Evolutionary conservation across 441 rosid genomes (phyloP).

Genomic region (Croton laevigatus): DNA sequence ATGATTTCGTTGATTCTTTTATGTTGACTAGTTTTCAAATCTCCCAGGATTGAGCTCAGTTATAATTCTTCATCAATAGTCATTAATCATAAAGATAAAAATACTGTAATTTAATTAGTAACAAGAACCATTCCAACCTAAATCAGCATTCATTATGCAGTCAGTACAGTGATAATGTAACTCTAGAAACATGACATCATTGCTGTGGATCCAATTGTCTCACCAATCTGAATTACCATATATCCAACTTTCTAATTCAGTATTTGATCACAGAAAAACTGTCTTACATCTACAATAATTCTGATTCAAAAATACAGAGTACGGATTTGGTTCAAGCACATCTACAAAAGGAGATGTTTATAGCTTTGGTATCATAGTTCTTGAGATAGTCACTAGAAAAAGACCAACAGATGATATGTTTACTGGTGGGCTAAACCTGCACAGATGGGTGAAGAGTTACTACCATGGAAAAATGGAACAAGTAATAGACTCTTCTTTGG

Average conservation of each 20-base stretch:
- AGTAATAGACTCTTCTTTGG: slow-evolving; percentile 42
- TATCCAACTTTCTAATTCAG: background rate
- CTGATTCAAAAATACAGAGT: slow-evolving; percentile 20
- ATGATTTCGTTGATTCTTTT: background rate
- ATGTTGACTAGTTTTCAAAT: too few species aligned
- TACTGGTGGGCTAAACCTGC: slow-evolving; percentile 23
- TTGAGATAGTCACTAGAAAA: slow-evolving; percentile 29
- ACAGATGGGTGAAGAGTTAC: slow-evolving; percentile 34
- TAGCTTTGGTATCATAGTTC: slow-evolving; percentile 27
- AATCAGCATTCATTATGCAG: too few species aligned
- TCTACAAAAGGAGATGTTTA: slow-evolving; percentile 32
- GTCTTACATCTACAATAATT: background rate
- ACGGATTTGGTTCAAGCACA: slow-evolving; percentile 23
- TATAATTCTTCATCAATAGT: background rate
- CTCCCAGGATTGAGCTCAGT: background rate
- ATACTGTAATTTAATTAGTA: background rate
- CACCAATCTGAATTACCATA: background rate
- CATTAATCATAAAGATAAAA: background rate
- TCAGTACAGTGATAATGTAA: background rate
- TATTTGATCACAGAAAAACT: background rate
- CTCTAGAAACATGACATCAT: background rate
- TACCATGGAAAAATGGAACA: slow-evolving; percentile 40
- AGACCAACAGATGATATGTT: slow-evolving; percentile 30
- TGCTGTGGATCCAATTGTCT: background rate
- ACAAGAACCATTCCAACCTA: background rate